Base-by-base conservation (phyloP, 23 red algal genomes). In the Chondrus crispus region DNA sequence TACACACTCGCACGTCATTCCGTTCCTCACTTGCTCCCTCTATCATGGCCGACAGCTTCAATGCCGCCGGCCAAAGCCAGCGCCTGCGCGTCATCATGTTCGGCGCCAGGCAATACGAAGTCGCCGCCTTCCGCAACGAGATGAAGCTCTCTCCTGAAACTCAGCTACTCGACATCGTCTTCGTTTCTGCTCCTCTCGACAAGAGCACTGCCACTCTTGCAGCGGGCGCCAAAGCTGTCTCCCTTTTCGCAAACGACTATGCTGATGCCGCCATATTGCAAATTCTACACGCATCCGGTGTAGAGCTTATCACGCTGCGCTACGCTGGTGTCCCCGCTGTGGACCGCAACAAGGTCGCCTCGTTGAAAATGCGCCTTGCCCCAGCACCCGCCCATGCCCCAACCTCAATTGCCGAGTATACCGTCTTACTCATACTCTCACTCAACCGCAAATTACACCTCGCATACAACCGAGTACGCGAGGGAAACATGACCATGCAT, bases 361-460 rank as follows among this genome's bases (percentile, higher is more conserved):
- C 85, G 40, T 19, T 91, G 46, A 79, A 62, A 3, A 38, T 96
- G 26, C 40, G 63, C 6, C 76, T 96, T 22, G 86, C 84, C 12
- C 41, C 80, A 66, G 64, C 82, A 16, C 94, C 94, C 18, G 48
- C 85, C 30, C 88, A 96, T 71, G 58, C 94, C 11, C 94, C 87
- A 12, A 91, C 81, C 36, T 79, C 83, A 42, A 80, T 96, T 46
- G 94, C 72, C 38, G 94, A 96, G 68, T 87, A 92, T 71, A 84
- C 89, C 51, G 80, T 92, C 28, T 68, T 87, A n/a, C 81, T 92
- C 11, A 44, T 96, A 43, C 48, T 96, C 37, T 74, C 74, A 19
- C 87, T 96, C 28, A 84, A 80, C 35, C 80, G 94, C 36, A 89
- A 91, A 80, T 43, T 91, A 16, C 94, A 96, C 71, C 62, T 82